phyloP scores from a whole-genome alignment of 352 stramenopile genomes.

The Peronospora tabacina region DNA sequence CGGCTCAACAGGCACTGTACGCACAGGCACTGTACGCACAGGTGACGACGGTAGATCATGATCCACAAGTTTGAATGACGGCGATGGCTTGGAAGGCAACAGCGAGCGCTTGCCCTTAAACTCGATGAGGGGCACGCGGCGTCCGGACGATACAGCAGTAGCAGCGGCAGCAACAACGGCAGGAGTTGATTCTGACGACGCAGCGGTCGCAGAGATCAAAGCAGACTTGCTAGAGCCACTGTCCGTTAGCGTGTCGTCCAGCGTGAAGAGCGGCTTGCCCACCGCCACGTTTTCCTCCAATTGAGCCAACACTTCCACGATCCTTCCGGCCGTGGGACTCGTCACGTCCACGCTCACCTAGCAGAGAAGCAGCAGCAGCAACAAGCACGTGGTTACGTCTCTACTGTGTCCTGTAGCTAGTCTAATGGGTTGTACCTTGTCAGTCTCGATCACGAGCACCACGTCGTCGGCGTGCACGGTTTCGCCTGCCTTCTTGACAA shows the following conservation, averaged over 20 bases:
- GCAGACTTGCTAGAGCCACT: slow-evolving; percentile 21
- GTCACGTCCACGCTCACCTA: slow-evolving; percentile 88
- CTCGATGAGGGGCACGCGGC: slow-evolving; percentile 55
- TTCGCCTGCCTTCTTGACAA: slow-evolving; percentile 90
- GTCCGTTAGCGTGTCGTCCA: slow-evolving; percentile 77
- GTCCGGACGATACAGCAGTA: slow-evolving; percentile 20
- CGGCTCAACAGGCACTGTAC: slow-evolving; percentile 32
- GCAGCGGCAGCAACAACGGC: slow-evolving; percentile 16
- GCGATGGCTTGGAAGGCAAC: slow-evolving; percentile 35
- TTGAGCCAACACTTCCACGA: slow-evolving; percentile 91
- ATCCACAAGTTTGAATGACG: slow-evolving; percentile 17
- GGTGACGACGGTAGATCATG: slow-evolving; percentile 15
- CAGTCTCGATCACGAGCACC: slow-evolving; percentile 97
- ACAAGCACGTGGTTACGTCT: too few relatives aligned
- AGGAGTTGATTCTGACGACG: slow-evolving; percentile 31
- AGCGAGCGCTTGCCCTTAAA: slow-evolving; percentile 69
- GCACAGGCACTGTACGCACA: slow-evolving; percentile 16
- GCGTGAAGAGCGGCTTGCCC: slow-evolving; percentile 88
- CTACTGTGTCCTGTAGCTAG: too few relatives aligned
- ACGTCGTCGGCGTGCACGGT: slow-evolving; percentile 93
- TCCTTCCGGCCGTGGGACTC: slow-evolving; percentile 82
- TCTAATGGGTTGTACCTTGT: slow-evolving; percentile 94
- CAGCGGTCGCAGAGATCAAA: slow-evolving; percentile 2
- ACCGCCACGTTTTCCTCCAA: slow-evolving; percentile 96
- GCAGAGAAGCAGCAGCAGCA: background rate